These are phyloP conservation scores for Anthracocystis panici-leucophaei DNA, from an alignment of 1,284 basidiomycete species.

Conservation along the genomic window DNA sequence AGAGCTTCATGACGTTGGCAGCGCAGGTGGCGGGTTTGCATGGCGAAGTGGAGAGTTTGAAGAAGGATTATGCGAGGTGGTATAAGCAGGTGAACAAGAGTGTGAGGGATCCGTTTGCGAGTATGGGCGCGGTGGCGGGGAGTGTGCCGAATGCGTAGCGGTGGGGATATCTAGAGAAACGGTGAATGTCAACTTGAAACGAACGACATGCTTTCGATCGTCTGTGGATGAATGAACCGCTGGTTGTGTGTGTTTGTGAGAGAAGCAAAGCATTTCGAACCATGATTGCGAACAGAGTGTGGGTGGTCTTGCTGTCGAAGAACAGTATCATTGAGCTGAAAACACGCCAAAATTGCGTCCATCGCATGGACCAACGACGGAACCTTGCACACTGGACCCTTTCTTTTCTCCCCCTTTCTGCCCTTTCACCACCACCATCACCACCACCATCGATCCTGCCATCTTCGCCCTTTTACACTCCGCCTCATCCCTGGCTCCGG, in stretches of 20 bases:
- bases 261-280: too few relatives aligned
- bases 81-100: conserved; percentile 61
- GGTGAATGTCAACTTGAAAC: too few relatives aligned
- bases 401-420: background rate
- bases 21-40: conserved; percentile 63
- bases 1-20: conserved; percentile 66
- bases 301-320: too few relatives aligned
- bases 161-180: background rate
- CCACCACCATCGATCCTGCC: background rate
- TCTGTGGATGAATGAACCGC: too few relatives aligned
- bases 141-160: conserved; percentile 32
- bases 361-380: conserved; percentile 13
- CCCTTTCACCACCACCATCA: conserved; percentile 6
- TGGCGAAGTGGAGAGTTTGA: conserved; percentile 63
- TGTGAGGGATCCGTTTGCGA: conserved; percentile 64
- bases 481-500: background rate
- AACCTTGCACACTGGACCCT: conserved; percentile 4
- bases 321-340: too few relatives aligned
- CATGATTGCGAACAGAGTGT: too few relatives aligned
- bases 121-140: conserved; percentile 38
- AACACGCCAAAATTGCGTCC: too few relatives aligned
- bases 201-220: too few relatives aligned
- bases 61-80: conserved; percentile 66
- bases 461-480: background rate
- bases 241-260: too few relatives aligned